phyloP scores from a whole-genome alignment of 768 basidiomycete genomes.

The Filobasidium floriforme region DNA sequence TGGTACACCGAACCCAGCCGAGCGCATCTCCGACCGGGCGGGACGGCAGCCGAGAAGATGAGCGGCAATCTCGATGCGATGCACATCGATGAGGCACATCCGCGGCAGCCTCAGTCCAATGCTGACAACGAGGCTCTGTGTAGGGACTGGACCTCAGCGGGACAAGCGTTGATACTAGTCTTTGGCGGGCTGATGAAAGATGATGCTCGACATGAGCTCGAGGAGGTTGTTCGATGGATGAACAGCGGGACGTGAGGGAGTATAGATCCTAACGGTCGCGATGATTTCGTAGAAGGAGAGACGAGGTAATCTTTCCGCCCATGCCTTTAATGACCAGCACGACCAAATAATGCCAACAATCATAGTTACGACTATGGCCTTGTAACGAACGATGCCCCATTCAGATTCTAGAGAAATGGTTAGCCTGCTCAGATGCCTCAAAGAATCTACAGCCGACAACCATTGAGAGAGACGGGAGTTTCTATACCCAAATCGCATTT shows the following conservation, averaged over 20 bases:
- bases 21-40: background rate
- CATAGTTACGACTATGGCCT: too few relatives aligned
- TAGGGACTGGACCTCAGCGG: background rate
- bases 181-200: background rate
- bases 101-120: background rate
- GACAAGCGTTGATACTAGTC: background rate
- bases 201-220: background rate
- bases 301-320: too few relatives aligned
- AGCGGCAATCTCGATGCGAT: background rate
- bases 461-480: too few relatives aligned
- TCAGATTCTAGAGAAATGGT: too few relatives aligned
- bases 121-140: background rate
- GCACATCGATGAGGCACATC: background rate
- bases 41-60: background rate
- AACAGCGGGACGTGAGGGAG: background rate
- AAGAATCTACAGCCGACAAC: too few relatives aligned
- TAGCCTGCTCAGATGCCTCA: too few relatives aligned
- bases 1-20: background rate
- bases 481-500: too few relatives aligned
- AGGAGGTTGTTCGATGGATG: background rate
- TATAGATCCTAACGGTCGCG: too few relatives aligned
- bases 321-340: too few relatives aligned
- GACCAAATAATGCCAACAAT: too few relatives aligned
- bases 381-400: too few relatives aligned
- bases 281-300: too few relatives aligned